Evolutionary conservation across 1,284 basidiomycete genomes (phyloP), one percentile per base, ranked within the genome.

Genomic region (Austropuccinia psidii): DNA sequence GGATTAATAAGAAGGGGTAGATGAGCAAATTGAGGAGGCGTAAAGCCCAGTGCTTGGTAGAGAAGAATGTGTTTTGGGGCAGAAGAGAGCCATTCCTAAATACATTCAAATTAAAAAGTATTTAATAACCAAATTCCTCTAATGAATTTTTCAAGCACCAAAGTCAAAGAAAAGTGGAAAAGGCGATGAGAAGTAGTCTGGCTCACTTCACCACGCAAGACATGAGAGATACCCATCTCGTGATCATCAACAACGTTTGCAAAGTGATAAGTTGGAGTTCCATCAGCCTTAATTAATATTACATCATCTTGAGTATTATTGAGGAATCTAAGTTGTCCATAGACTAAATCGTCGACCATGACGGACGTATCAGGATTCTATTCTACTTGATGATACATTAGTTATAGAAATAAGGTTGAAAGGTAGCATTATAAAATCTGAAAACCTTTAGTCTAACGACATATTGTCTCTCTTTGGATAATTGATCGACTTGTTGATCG

Each of bases 191-290:
- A 4, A 27, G 1, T 11, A 37, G 27, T 17, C 43, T 15, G 29
- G 43, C 85, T 64, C 74, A 89, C 92, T 84, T 98, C 95, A 50
- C 96, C 96, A 24, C 96, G 86, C 0, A 98, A 82, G 2, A 98
- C 94, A 81, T 98, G 95, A 0, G 92, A 91, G 54, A 99, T 93
- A 0, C 87, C 87, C 96, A 99, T 99, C 77, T 89, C 87, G 78
- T 93, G 87, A 81, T 98, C 96, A 77, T 99, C 96, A 0, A 96
- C 91, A 0, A 98, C 91, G 37, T 88, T 94, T 0, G 96, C 95
- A 1, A 99, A 86, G 77, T 98, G 96, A 79, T 98, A 98, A 0
- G 96, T 98, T 0, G 96, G 96, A 81, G 90, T 95, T 0, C 87
- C 84, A 80, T 98, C 94, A 0, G 89, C 89, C 81, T 98, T 98